These are phyloP conservation scores for Parsonsia alboflavescens DNA, from an alignment of 257 asterid species.

Conservation along the genomic window DNA sequence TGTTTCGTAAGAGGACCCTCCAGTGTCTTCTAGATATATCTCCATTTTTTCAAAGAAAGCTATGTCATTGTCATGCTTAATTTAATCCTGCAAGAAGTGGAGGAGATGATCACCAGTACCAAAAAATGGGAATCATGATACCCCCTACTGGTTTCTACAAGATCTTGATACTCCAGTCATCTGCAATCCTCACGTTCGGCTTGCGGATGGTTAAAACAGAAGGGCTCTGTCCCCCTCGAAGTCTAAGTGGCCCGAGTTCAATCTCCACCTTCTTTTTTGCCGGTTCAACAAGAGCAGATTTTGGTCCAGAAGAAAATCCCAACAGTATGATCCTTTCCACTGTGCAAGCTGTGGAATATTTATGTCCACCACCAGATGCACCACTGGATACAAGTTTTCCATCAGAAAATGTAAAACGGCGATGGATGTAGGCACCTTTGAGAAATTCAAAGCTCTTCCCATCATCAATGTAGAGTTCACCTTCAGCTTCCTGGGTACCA, in stretches of 20 bases:
- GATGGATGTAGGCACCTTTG: constrained; percentile 68
- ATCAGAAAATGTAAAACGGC: constrained; percentile 51
- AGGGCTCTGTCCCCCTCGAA: constrained; percentile 38
- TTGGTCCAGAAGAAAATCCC: constrained; percentile 51
- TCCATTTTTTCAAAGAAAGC: neutral
- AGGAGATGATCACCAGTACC: neutral
- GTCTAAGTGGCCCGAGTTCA: constrained; percentile 58
- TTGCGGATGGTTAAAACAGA: constrained; percentile 64
- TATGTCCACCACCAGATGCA: constrained; percentile 29
- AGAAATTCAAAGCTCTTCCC: constrained; percentile 88
- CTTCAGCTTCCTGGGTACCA: constrained; percentile 83
- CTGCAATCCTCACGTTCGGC: constrained; percentile 58
- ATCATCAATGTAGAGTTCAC: constrained; percentile 83
- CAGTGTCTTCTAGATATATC: neutral
- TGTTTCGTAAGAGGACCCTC: neutral
- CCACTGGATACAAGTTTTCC: constrained; percentile 55
- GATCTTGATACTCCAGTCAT: constrained; percentile 67
- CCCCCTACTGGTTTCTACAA: constrained; percentile 24
- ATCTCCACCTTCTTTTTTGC: constrained; percentile 45
- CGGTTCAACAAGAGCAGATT: constrained; percentile 57
- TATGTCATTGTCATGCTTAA: neutral
- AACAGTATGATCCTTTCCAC: constrained; percentile 73
- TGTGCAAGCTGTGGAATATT: constrained; percentile 41
- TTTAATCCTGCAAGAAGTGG: neutral
- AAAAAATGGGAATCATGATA: neutral